Percentiles rank a stretch among this genome's conserved stretches.
Evolutionary conservation across 257 asterid genomes (phyloP).

Genomic region (Avicennia marina): DNA sequence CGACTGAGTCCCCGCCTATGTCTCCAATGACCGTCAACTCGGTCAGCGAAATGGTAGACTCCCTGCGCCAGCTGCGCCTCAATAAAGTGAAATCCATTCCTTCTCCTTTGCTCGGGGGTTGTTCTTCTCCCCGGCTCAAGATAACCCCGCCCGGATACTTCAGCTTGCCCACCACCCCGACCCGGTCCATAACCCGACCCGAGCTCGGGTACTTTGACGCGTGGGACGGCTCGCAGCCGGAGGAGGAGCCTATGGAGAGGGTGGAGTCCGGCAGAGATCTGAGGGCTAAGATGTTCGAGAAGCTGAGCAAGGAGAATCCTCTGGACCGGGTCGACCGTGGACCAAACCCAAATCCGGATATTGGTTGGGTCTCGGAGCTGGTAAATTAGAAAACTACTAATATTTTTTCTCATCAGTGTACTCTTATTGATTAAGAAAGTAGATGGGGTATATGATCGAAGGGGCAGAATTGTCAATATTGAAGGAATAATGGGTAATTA

Average conservation of each 20-base stretch:
- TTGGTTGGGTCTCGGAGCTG: constrained; percentile 73
- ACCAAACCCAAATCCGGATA: constrained; percentile 43
- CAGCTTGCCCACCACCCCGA: constrained; percentile 41
- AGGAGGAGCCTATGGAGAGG: constrained; percentile 35
- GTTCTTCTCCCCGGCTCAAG: constrained; percentile 27
- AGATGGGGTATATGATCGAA: no score
- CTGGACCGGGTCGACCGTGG: constrained; percentile 38
- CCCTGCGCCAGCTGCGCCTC: constrained; percentile 37
- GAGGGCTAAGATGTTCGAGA: constrained; percentile 50
- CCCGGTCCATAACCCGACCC: constrained; percentile 22
- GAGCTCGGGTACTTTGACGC: constrained; percentile 29
- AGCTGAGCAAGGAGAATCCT: constrained; percentile 46
- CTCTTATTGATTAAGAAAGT: no score
- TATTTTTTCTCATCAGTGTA: not conserved
- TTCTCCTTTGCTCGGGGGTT: constrained; percentile 26
- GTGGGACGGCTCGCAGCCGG: constrained; percentile 20
- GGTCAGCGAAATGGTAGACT: constrained; percentile 32
- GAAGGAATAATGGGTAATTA: no score
- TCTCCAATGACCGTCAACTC: constrained; percentile 22
- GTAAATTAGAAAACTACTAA: constrained; percentile 25
- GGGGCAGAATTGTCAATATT: not conserved
- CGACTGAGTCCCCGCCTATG: constrained; percentile 36
- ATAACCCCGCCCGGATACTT: constrained; percentile 31
- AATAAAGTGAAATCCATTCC: constrained; percentile 37
- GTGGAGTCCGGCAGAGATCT: constrained; percentile 46